phyloP scores from a whole-genome alignment of 371 early-diverging fungal genomes.

The Actinomucor elegans region DNA sequence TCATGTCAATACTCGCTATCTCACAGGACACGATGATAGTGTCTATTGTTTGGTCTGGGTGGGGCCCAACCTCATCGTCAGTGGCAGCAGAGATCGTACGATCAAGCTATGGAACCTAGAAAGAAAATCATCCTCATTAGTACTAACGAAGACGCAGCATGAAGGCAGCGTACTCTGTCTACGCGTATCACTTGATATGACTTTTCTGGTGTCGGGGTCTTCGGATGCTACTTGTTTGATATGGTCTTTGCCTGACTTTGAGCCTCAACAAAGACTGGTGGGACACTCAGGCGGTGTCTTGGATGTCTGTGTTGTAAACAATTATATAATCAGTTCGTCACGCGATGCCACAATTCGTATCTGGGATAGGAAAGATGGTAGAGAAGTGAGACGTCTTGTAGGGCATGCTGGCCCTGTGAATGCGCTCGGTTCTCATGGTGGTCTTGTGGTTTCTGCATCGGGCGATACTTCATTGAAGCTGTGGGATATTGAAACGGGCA shows the following conservation, averaged over 20 bases:
- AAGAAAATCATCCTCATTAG: constrained; percentile 24
- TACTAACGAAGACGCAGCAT: constrained; percentile 78
- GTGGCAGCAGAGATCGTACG: constrained; percentile 90
- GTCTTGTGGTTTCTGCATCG: constrained; percentile 76
- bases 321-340: constrained; percentile 80
- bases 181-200: constrained; percentile 61
- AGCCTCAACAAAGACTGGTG: constrained; percentile 19
- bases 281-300: constrained; percentile 77
- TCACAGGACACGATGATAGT: constrained; percentile 82
- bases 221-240: constrained; percentile 85
- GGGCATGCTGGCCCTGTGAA: constrained; percentile 90
- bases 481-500: constrained; percentile 78
- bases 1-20: constrained; percentile 14
- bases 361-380: constrained; percentile 64
- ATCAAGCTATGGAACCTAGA: constrained; percentile 77
- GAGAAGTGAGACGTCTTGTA: constrained; percentile 58
- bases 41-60: constrained; percentile 84
- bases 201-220: constrained; percentile 83
- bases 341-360: constrained; percentile 90
- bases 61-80: constrained; percentile 68
- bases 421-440: constrained; percentile 71
- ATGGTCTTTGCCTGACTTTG: constrained; percentile 69
- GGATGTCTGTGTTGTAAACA: constrained; percentile 69
- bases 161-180: constrained; percentile 85
- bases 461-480: constrained; percentile 83